Percentiles rank a stretch among this genome's conserved stretches.
Conservation (phyloP, 805 yeast species). For the Spathaspora hagerdaliae region DNA sequence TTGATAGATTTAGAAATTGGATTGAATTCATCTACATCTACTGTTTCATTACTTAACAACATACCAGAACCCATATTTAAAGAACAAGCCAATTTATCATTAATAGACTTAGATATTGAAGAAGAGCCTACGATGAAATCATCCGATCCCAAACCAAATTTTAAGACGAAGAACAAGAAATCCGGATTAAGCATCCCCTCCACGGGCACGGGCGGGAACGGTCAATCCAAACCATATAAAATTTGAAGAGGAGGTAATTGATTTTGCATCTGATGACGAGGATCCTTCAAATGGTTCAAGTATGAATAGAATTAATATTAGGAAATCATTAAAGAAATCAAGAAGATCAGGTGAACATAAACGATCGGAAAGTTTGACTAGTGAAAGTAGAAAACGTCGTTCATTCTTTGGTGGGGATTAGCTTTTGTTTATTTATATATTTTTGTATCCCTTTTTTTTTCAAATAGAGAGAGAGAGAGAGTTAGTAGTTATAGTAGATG, state of each 20-base stretch:
- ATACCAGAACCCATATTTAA: not conserved
- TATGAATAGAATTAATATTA: conserved; percentile 38
- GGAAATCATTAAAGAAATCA: conserved; percentile 32
- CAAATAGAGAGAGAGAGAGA: not conserved
- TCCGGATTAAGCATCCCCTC: conserved; percentile 20
- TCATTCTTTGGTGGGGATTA: conserved; percentile 8
- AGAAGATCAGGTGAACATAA: conserved; percentile 28
- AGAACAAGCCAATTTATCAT: conserved; percentile 3
- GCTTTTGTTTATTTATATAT: not conserved
- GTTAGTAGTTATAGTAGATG: no score
- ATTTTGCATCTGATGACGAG: conserved; percentile 45
- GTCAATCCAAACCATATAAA: conserved; percentile 18
- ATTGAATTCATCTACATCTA: conserved; percentile 19
- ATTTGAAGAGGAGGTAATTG: conserved; percentile 42
- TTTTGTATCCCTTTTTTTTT: not conserved
- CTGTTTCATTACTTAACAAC: conserved; percentile 3
- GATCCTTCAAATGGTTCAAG: conserved; percentile 30
- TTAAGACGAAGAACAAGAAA: conserved; percentile 35
- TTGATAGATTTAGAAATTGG: conserved; percentile 36
- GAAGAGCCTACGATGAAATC: conserved; percentile 3
- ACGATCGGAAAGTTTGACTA: conserved; percentile 20
- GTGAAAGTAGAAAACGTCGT: conserved; percentile 13
- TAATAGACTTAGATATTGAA: conserved; percentile 7
- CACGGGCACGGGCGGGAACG: no score
- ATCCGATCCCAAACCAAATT: conserved; percentile 19